Percentiles rank a stretch among this genome's conserved stretches.
Conservation (phyloP, 257 asterid species). For the Solanum chmielewskii region DNA sequence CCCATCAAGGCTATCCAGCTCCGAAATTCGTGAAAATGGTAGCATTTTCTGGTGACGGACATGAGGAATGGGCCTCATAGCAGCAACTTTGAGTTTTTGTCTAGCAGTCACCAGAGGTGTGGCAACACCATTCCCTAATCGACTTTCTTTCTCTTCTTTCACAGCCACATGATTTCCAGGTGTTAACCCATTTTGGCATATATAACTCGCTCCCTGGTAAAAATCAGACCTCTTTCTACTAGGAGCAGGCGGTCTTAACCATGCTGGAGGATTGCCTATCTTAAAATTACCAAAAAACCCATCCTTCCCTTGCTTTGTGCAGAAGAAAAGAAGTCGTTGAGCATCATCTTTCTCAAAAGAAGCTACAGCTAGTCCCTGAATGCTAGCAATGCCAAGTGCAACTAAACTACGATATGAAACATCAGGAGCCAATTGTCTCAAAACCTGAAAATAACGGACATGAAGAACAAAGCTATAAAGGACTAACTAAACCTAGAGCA, state of each 20-base stretch:
- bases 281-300: constrained; percentile 14
- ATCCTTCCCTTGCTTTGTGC: constrained; percentile 28
- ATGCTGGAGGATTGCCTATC: constrained; percentile 44
- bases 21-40: constrained; percentile 60
- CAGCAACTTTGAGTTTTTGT: constrained; percentile 57
- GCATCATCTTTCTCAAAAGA: constrained; percentile 86
- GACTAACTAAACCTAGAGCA: neutral
- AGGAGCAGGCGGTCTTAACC: constrained; percentile 88
- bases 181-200: constrained; percentile 19
- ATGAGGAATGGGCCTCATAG: constrained; percentile 94
- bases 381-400: constrained; percentile 81
- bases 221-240: constrained; percentile 48
- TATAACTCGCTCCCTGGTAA: constrained; percentile 19
- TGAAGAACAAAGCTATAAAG: neutral
- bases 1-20: constrained; percentile 43
- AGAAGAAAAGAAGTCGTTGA: constrained; percentile 63
- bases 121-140: constrained; percentile 31
- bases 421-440: constrained; percentile 92
- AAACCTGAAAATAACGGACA: constrained; percentile 37
- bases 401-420: constrained; percentile 76
- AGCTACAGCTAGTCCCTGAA: constrained; percentile 86
- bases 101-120: constrained; percentile 22
- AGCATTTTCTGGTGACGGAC: constrained; percentile 93
- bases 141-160: constrained; percentile 23
- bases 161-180: constrained; percentile 9